Percentiles rank a stretch among this genome's conserved stretches.
Evolutionary conservation across 1,284 basidiomycete species (phyloP).

Genomic region (Calocybe gambosa): DNA sequence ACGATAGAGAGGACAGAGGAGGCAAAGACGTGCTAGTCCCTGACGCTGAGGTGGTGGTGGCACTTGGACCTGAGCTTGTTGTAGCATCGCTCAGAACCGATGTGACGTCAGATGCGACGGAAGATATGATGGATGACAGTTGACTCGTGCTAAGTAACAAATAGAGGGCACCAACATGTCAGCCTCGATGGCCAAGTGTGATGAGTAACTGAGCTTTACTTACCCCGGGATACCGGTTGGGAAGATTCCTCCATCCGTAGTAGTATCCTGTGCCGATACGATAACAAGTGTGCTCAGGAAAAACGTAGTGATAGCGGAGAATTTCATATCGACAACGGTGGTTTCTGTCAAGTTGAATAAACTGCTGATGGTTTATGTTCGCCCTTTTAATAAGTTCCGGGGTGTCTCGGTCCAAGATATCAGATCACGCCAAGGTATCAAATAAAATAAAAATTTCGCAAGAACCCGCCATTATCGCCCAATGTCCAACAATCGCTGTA

Average conservation of each 20-base stretch:
- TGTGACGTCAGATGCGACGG: not conserved
- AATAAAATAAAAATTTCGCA: too few species aligned
- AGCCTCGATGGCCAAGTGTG: not conserved
- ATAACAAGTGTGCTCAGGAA: not conserved
- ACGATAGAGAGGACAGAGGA: not conserved
- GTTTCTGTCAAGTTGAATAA: not conserved
- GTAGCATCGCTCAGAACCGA: not conserved
- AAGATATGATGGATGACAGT: not conserved
- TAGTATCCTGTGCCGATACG: not conserved
- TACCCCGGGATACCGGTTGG: not conserved
- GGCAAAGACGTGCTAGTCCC: not conserved
- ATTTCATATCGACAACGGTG: not conserved
- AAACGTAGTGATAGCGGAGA: not conserved
- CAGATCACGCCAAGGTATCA: too few species aligned
- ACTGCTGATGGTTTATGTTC: too few species aligned
- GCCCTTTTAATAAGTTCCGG: too few species aligned
- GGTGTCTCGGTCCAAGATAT: too few species aligned
- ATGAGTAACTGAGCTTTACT: not conserved
- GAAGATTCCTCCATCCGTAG: not conserved
- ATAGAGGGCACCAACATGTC: not conserved
- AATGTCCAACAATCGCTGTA: too few species aligned
- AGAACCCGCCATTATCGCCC: too few species aligned
- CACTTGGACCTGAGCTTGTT: not conserved
- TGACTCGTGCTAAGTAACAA: not conserved
- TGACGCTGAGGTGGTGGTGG: not conserved